These are phyloP conservation scores for Coemansia sp. DNA, from an alignment of 192 early-diverging fungal species.

Conservation along the genomic window DNA sequence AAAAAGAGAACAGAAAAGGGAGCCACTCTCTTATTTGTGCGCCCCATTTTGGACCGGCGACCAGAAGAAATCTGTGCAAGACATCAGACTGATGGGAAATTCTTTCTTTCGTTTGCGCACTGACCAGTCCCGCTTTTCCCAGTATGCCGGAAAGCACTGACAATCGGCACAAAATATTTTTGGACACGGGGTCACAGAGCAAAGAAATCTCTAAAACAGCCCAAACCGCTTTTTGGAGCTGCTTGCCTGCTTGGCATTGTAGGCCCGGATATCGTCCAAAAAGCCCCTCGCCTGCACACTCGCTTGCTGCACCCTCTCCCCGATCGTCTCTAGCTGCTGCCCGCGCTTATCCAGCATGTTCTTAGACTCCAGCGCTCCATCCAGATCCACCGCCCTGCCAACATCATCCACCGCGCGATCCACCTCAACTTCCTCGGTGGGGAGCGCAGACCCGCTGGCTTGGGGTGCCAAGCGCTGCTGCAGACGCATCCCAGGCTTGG, in stretches of 20 bases:
- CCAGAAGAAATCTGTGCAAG: not conserved
- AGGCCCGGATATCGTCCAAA: slow-evolving; percentile 35
- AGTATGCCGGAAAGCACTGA: not conserved
- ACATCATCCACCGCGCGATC: slow-evolving; percentile 10
- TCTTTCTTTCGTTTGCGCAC: not conserved
- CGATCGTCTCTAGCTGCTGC: slow-evolving; percentile 26
- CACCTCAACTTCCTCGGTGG: not conserved
- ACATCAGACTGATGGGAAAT: not conserved
- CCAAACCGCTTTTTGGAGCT: slow-evolving; percentile 32
- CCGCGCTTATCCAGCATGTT: slow-evolving; percentile 44
- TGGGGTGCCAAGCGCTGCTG: not conserved
- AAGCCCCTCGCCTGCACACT: slow-evolving; percentile 25
- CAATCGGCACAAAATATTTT: not conserved
- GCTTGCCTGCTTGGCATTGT: slow-evolving; percentile 42
- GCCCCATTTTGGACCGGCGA: not conserved
- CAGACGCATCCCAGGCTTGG: slow-evolving; percentile 22
- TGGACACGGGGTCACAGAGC: not conserved
- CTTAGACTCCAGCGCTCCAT: slow-evolving; percentile 8
- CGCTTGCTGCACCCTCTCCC: slow-evolving; percentile 19
- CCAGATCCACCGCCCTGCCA: slow-evolving; percentile 5
- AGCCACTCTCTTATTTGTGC: not conserved
- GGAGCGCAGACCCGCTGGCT: not conserved
- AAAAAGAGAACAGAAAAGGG: slow-evolving; percentile 1
- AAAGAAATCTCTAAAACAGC: slow-evolving; percentile 15
- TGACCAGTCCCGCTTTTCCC: not conserved